Base-by-base conservation (phyloP, 2,329 filamentous ascomycete genomes). In the Lasiodiplodia theobromae region DNA sequence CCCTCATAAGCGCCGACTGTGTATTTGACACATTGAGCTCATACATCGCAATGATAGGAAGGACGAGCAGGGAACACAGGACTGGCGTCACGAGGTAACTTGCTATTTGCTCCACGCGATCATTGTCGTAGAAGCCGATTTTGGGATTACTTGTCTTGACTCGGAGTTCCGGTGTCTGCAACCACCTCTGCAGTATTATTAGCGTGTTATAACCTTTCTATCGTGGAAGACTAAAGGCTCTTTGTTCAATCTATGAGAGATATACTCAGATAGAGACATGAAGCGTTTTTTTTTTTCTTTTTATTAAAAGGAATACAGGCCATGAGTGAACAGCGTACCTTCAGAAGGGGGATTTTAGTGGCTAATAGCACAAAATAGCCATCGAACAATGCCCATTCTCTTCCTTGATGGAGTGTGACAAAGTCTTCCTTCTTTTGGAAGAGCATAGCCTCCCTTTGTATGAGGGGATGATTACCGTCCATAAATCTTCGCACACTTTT, bases 21-120 rank as follows among this genome's bases (percentile, higher is more conserved):
- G n/a, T 1, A 23, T 66, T 58, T 11, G 68, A 67, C 2, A 69
- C 47, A 10, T 72, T 72, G 4, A 76, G 51, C 60, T 71, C 28
- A 63, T 74, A 76, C 70, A 77, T 67, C 7, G 69, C 70, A 6
- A 76, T 67, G 2, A 77, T 74, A 0, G 76, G 76, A 3, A 74
- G 56, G 2, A 75, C 70, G 7, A 76, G 69, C 49, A 77, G 69
- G 14, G 72, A 68, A 68, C 75, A 74, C 28, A 77, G 74, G 7
- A 75, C 63, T 14, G 64, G 14, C 7, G 73, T 75, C 54, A 77
- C 73, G 44, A 77, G 70, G 18, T 70, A 25, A 49, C 72, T 72
- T n/a, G 74, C 73, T 12, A 76, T 69, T 2, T 25, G 69, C 38
- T 76, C 73, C 2, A 76, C 70, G 0, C 74, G 70, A 3, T 52